phyloP scores from a whole-genome alignment of 192 early-diverging fungal genomes.

The Powellomyces hirtus region DNA sequence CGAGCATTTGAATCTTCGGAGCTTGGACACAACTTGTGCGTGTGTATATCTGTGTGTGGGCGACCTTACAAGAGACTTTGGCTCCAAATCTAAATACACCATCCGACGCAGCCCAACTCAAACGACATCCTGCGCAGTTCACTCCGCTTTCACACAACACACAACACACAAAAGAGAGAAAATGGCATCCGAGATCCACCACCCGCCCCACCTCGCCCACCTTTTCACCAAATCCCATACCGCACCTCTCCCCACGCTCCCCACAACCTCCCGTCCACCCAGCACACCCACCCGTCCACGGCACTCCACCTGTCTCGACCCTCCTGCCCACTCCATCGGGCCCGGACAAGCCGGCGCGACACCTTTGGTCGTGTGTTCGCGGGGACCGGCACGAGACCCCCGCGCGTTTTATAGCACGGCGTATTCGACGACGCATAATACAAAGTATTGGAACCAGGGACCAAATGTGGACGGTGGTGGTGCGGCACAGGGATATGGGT shows the following conservation, averaged over 20 bases:
- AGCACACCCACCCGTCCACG: not conserved
- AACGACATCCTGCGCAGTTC: too few species aligned
- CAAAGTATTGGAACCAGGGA: not conserved
- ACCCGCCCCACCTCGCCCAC: too few species aligned
- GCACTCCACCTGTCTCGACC: slow-evolving; percentile 1
- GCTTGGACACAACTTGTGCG: too few species aligned
- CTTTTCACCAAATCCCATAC: not conserved
- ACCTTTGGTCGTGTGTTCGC: slow-evolving; percentile 20
- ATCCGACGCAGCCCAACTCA: too few species aligned
- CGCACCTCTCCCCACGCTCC: not conserved
- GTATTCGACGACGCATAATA: slow-evolving; percentile 42
- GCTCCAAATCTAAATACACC: too few species aligned
- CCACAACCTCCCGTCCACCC: not conserved
- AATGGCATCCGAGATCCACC: too few species aligned
- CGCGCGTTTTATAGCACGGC: slow-evolving; percentile 41
- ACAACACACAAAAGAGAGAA: too few species aligned
- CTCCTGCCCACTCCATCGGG: not conserved
- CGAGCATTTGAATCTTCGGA: too few species aligned
- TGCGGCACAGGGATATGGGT: not conserved
- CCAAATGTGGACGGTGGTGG: not conserved
- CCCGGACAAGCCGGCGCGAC: slow-evolving; percentile 27
- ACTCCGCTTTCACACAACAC: too few species aligned
- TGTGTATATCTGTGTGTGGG: too few species aligned
- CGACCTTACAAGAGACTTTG: too few species aligned
- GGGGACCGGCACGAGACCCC: slow-evolving; percentile 33